Evolutionary conservation across 768 basidiomycete genomes (phyloP).

Genomic region (Punctularia strigosozonata): DNA sequence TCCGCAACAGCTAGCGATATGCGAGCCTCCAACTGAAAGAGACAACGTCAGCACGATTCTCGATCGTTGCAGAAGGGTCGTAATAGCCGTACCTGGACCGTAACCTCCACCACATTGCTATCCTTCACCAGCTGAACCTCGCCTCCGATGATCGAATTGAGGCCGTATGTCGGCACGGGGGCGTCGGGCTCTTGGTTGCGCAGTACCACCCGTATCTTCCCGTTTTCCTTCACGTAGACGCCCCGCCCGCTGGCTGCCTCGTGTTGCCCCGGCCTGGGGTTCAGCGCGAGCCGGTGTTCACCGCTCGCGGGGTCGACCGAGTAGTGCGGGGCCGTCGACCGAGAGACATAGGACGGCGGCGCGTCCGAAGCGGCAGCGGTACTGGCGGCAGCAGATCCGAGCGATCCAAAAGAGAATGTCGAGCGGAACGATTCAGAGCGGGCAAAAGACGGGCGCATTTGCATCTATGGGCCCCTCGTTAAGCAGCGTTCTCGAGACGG

Average conservation of each 20-base stretch:
- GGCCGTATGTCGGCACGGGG: slow-evolving; percentile 31
- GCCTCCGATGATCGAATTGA: slow-evolving; percentile 28
- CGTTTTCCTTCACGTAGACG: slow-evolving; percentile 26
- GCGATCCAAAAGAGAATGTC: not conserved
- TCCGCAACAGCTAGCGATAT: slow-evolving; percentile 4
- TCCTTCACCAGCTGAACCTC: slow-evolving; percentile 27
- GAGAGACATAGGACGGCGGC: slow-evolving; percentile 43
- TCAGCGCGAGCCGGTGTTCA: slow-evolving; percentile 41
- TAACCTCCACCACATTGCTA: slow-evolving; percentile 28
- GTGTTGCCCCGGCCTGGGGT: slow-evolving; percentile 16
- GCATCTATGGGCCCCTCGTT: too few relatives aligned
- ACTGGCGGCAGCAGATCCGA: not conserved
- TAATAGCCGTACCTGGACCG: slow-evolving; percentile 29
- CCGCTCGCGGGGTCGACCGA: slow-evolving; percentile 39
- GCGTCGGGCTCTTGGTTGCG: slow-evolving; percentile 32
- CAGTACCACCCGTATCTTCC: slow-evolving; percentile 29
- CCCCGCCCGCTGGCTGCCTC: slow-evolving; percentile 29
- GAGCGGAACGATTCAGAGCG: not conserved
- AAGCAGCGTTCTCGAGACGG: too few relatives aligned
- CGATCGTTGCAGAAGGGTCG: not conserved
- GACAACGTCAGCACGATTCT: slow-evolving; percentile 1
- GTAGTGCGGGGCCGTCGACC: slow-evolving; percentile 44
- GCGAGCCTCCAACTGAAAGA: not conserved
- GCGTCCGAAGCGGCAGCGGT: not conserved
- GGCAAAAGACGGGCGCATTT: not conserved